Conservation (phyloP, 2,329 filamentous ascomycete genomes). For the Aspergillus tubingensis region DNA sequence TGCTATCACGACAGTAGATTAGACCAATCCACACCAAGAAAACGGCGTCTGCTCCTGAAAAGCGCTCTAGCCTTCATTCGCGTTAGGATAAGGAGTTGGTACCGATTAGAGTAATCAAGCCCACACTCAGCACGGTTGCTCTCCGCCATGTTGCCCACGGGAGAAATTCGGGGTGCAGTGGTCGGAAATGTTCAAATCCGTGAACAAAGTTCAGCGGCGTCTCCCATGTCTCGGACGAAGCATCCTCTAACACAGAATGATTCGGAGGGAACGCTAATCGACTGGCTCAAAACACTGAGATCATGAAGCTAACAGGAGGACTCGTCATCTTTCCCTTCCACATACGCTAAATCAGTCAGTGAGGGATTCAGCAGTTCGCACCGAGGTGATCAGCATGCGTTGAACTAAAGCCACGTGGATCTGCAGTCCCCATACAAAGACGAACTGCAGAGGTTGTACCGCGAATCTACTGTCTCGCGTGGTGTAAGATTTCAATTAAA, state of each 20-base stretch:
- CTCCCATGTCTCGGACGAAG: not conserved
- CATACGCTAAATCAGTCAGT: not conserved
- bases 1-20: not conserved
- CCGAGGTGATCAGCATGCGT: not conserved
- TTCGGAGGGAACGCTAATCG: not conserved
- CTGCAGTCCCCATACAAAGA: not conserved
- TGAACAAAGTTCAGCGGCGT: not conserved
- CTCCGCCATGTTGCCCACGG: not conserved
- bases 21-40: not conserved
- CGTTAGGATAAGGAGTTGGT: not conserved
- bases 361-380: not conserved
- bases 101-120: not conserved
- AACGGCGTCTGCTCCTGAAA: not conserved
- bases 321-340: not conserved
- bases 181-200: not conserved
- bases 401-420: constrained; percentile 1
- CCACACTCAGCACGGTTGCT: not conserved
- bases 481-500: not conserved
- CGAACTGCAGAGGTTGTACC: not conserved
- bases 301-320: not conserved
- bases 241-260: not conserved
- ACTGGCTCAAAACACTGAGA: not conserved
- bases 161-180: not conserved
- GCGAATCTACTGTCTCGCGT: not conserved
- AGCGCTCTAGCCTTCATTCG: not conserved